These are phyloP conservation scores for Candida tammaniensis DNA, from an alignment of 805 yeast genomes.

Conservation along the genomic window DNA sequence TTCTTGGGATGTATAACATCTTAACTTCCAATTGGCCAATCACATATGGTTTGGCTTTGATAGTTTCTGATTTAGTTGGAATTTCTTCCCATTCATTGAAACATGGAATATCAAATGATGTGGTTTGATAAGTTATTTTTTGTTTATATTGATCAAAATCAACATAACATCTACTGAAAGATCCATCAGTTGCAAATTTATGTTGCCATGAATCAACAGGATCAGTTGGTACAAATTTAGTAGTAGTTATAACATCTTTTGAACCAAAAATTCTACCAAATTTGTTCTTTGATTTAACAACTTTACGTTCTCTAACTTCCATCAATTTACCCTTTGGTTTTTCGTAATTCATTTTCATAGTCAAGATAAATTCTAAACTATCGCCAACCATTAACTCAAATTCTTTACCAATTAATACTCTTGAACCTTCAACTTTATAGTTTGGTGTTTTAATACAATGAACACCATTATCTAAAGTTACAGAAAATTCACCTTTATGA, in stretches of 20 bases:
- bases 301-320: constrained; percentile 60
- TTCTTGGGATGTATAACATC: constrained; percentile 68
- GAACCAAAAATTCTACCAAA: constrained; percentile 48
- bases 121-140: constrained; percentile 51
- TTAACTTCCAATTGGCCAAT: constrained; percentile 68
- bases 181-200: constrained; percentile 79
- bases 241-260: constrained; percentile 46
- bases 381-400: constrained; percentile 71
- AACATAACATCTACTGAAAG: constrained; percentile 78
- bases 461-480: constrained; percentile 75
- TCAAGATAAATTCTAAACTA: constrained; percentile 61
- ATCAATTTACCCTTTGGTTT: constrained; percentile 48
- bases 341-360: constrained; percentile 65
- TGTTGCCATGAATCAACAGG: constrained; percentile 59
- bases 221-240: constrained; percentile 51
- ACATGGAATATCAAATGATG: constrained; percentile 55
- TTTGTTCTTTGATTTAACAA: constrained; percentile 43
- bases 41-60: constrained; percentile 47
- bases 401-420: constrained; percentile 58
- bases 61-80: constrained; percentile 20
- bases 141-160: constrained; percentile 57
- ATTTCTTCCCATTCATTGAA: constrained; percentile 78
- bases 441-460: constrained; percentile 71
- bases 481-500: constrained; percentile 48
- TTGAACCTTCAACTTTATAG: constrained; percentile 32